Evolutionary conservation across 2,329 filamentous ascomycete species (phyloP), one percentile per base, ranked within the genome.

Genomic region (Ilyonectria robusta): DNA sequence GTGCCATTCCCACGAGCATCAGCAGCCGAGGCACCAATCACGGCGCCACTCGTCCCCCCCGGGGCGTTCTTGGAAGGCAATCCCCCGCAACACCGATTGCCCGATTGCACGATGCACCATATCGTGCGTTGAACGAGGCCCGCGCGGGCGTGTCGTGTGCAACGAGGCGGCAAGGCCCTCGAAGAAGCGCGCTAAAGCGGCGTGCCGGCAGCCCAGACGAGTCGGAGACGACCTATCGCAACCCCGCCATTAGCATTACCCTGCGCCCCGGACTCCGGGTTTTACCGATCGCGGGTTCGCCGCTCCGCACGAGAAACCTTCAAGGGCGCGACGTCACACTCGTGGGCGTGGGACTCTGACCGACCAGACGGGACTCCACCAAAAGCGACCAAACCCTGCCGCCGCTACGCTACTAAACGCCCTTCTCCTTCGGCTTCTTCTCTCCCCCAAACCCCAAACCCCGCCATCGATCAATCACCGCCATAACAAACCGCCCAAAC

Each of bases 241-340:
- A 75, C 77, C 77, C 77, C 77, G 75, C 76, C 72, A 81, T 82
- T 81, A 76, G 66, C 65, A 65, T 54, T 61, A 47, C 60, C 51
- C 54, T 37, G 53, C 48, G 56, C 63, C 75, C 70, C 68, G 51
- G 67, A 66, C 62, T 60, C 73, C 72, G 73, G 72, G 66, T 75
- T 74, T 71, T 75, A 70, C 70, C 73, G 72, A 69, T 57, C 58
- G 40, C 63, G 62, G 54, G 59, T 59, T 67, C 55, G 59, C 60
- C 35, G 54, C 60, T 59, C 33, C 35, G 57, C 65, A 57, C 65
- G 62, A 69, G n/a, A 67, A 64, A 55, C 72, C 50, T 66, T 70
- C 48, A 70, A 75, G 70, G 71, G 74, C 72, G 72, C 71, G 70
- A 46, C 44, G 26, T 46, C n/a, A n/a, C 9, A 40, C 19, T 13